Base-by-base conservation (phyloP, 2,329 filamentous ascomycete species). In the Ploettnerulaceae sp. region DNA sequence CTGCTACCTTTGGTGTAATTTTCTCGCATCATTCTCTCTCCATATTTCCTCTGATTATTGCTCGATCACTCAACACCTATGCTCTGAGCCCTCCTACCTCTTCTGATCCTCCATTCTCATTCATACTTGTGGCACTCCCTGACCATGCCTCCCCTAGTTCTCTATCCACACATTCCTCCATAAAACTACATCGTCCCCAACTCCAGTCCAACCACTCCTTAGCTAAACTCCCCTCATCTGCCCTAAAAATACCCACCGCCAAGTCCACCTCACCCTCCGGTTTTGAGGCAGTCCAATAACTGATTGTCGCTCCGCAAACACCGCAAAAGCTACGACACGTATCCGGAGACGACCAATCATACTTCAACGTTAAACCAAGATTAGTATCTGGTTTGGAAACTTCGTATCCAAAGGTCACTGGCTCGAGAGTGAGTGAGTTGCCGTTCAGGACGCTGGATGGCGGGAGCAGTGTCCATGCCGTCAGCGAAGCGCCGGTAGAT, bases 171-270 rank as follows among this genome's bases (percentile, higher is more conserved):
- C 31, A 29, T 32, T 48, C 45, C 11, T 48, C 45, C 7, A 2
- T 12, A 35, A 48, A 52, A 37, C 45, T 43, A 20, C 49, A 48
- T 11, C 28, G 14, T 11, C 45, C 41, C 49, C 45, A 46, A 4
- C 28, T 15, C 48, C 45, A 51, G 8, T 48, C 41, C 14, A 48
- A 35, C 45, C 40, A 52, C 7, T 24, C 26, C 17, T 45, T 52
- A 12, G 36, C 45, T 32, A 48, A 34, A 39, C 41, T 45, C n/a
- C 49, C 49, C 28, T 52, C 49, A 11, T 49, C 34, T 21, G 14
- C 31, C 18, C 44, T 45, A 24, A 53, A 45, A 4, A 52, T 40
- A 2, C 48, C 49, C 31, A 35, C 20, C 7, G 43, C 46, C 20
- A 52, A 41, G 28, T 48, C 49, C 12, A 51, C 7, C 21, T 45